Conservation (phyloP, 1,284 basidiomycete genomes). For the Polyporus tsugae region DNA sequence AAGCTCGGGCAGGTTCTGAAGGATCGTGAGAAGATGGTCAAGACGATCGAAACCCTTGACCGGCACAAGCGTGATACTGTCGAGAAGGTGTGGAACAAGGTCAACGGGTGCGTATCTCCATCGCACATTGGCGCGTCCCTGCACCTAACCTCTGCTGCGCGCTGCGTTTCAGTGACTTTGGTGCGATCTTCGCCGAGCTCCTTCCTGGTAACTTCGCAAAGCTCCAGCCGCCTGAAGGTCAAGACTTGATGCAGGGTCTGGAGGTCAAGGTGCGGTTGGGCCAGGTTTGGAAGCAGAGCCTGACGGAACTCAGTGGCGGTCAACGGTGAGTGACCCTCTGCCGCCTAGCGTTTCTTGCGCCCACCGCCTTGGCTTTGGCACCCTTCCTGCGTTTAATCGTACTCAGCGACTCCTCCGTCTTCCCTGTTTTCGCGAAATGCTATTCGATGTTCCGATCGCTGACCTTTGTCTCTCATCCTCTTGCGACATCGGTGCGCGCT, state of each 20-base stretch:
- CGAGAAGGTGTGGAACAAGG: constrained; percentile 95
- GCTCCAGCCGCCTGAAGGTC: constrained; percentile 92
- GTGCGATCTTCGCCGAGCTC: constrained; percentile 95
- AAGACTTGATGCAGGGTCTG: constrained; percentile 93
- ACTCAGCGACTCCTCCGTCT: too few relatives aligned
- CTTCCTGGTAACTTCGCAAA: constrained; percentile 98
- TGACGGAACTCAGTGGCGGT: constrained; percentile 97
- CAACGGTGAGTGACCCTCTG: constrained; percentile 75
- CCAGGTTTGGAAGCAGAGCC: constrained; percentile 95
- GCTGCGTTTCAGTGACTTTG: constrained; percentile 80
- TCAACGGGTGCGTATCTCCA: constrained; percentile 75
- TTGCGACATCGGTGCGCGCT: background rate
- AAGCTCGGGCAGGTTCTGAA: constrained; percentile 91
- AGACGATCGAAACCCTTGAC: constrained; percentile 94
- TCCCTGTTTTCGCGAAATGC: background rate
- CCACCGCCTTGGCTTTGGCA: too few relatives aligned
- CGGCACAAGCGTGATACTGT: constrained; percentile 94
- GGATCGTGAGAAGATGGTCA: constrained; percentile 97
- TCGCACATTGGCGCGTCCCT: background rate
- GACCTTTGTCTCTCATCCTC: background rate
- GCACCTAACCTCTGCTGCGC: background rate
- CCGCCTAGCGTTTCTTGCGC: too few relatives aligned
- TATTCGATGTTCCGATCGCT: background rate
- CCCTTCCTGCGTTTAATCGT: too few relatives aligned
- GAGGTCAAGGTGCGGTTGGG: constrained; percentile 98